Conservation (phyloP, 345 rosid species). For the Aquilaria yunnanensis region DNA sequence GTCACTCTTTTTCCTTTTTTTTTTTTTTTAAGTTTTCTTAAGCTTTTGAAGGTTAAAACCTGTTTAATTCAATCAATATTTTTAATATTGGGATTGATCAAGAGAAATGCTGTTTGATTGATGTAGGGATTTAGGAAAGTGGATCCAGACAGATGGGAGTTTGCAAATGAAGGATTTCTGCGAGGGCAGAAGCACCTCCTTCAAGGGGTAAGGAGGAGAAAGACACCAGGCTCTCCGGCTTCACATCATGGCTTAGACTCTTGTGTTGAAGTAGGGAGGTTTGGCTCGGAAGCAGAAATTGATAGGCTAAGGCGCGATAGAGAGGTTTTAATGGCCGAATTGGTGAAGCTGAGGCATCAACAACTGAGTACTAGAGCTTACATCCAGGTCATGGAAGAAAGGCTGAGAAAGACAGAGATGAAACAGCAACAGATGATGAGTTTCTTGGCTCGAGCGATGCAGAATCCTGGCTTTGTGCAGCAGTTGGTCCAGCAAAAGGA, state of each 20-base stretch:
- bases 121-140: conserved; percentile 92
- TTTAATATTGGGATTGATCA: conserved; percentile 10
- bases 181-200: conserved; percentile 68
- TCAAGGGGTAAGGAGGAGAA: conserved; percentile 57
- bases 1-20: background rate
- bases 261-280: conserved; percentile 63
- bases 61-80: background rate
- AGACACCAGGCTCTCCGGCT: conserved; percentile 25
- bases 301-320: conserved; percentile 51
- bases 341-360: conserved; percentile 59
- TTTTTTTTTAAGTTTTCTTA: background rate
- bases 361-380: conserved; percentile 47
- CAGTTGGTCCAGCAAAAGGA: conserved; percentile 45
- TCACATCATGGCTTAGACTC: conserved; percentile 42
- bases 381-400: conserved; percentile 48
- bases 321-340: conserved; percentile 53
- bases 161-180: conserved; percentile 67
- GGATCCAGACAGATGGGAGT: conserved; percentile 95
- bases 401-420: conserved; percentile 44
- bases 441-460: conserved; percentile 69
- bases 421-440: conserved; percentile 69
- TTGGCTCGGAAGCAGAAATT: conserved; percentile 57
- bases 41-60: conserved; percentile 5
- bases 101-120: conserved; percentile 19
- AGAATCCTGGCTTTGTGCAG: conserved; percentile 55